phyloP scores from a whole-genome alignment of 306 rosid genomes.

The Cucumis hystrix region DNA sequence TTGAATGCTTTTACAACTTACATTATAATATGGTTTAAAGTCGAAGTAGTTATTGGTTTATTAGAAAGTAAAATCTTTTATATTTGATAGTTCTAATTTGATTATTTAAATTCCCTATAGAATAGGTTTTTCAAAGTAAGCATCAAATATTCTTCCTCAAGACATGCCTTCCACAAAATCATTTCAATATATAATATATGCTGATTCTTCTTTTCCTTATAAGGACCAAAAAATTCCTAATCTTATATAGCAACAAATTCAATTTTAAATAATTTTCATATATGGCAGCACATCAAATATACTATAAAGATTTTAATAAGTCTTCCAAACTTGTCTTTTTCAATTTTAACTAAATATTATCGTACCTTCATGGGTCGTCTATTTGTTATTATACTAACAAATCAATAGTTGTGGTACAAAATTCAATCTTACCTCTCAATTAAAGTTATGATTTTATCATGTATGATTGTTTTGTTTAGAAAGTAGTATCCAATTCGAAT shows the following conservation, averaged over 20 bases:
- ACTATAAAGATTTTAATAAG: background rate
- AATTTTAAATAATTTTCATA: background rate
- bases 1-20: too few relatives aligned
- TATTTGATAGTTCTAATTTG: background rate
- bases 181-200: background rate
- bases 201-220: background rate
- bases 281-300: background rate
- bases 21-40: too few relatives aligned
- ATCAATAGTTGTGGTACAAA: too few relatives aligned
- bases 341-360: background rate
- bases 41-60: too few relatives aligned
- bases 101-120: background rate
- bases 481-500: too few relatives aligned
- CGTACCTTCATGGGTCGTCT: background rate
- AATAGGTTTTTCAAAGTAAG: background rate
- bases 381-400: too few relatives aligned
- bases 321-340: background rate
- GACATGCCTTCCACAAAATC: background rate
- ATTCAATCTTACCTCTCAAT: too few relatives aligned
- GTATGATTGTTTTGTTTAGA: too few relatives aligned
- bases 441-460: too few relatives aligned
- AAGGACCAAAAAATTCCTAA: background rate
- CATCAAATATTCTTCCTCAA: background rate
- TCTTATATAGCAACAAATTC: background rate
- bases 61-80: background rate